Percentiles rank a stretch among this genome's conserved stretches.
phyloP scores from a whole-genome alignment of 306 rosid species.

The Parietaria judaica region DNA sequence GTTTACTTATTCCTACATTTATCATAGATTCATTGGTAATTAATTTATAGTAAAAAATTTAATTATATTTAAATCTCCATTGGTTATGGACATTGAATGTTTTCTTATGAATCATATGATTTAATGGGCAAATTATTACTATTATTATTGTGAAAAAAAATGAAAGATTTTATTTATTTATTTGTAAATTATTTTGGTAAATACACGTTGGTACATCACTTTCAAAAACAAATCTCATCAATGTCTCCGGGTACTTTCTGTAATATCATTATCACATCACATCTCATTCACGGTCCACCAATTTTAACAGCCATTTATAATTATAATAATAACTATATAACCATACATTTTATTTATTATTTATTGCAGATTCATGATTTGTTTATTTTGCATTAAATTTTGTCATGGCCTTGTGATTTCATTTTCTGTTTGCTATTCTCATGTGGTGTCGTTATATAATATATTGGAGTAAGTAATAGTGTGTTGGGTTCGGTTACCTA shows the following conservation, averaged over 20 bases:
- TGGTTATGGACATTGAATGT: too few species aligned
- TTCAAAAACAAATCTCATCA: constrained; percentile 9
- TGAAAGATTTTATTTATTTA: background rate
- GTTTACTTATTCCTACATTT: too few species aligned
- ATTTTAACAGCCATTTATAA: background rate
- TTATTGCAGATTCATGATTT: background rate
- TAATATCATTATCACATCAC: constrained; percentile 1
- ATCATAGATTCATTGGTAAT: too few species aligned
- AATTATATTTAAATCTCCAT: too few species aligned
- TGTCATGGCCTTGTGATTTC: constrained; percentile 3
- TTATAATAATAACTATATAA: background rate
- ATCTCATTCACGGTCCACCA: constrained; percentile 5
- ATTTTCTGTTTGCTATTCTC: constrained; percentile 5
- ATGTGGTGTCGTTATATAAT: constrained; percentile 1
- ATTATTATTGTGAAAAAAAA: too few species aligned
- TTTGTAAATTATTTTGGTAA: background rate
- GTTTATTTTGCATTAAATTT: background rate
- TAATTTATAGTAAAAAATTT: too few species aligned
- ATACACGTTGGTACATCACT: background rate
- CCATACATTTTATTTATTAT: background rate
- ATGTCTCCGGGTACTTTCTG: constrained; percentile 5
- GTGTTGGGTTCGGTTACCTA: background rate
- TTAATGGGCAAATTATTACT: too few species aligned
- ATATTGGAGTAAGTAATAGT: background rate
- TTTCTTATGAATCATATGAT: too few species aligned